Evolutionary conservation across 345 rosid genomes (phyloP).

Genomic region (Combretum micranthum): DNA sequence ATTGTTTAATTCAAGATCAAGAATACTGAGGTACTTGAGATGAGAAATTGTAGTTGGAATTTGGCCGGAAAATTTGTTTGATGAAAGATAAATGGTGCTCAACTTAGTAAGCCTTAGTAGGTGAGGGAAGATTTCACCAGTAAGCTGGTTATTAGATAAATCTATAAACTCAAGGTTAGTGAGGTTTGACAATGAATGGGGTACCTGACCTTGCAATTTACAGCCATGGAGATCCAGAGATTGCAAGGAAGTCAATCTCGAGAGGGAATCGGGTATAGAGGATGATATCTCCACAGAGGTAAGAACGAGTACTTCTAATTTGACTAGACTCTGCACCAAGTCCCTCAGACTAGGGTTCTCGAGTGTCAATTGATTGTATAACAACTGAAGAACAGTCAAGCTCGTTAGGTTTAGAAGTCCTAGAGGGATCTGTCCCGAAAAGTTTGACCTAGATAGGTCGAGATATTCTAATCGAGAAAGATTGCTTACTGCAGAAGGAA

Average conservation of each 20-base stretch:
- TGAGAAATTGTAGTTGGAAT: no score
- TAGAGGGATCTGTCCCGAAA: slow-evolving; percentile 8
- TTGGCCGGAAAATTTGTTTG: no score
- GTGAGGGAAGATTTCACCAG: no score
- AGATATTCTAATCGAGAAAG: slow-evolving; percentile 8
- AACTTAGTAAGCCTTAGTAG: no score
- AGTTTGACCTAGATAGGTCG: slow-evolving; percentile 7
- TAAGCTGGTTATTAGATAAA: no score
- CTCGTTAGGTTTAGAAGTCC: slow-evolving; percentile 2
- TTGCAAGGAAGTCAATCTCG: slow-evolving; percentile 1
- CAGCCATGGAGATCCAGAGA: background rate
- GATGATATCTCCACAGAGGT: background rate
- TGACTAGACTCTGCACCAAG: no score
- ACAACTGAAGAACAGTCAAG: slow-evolving; percentile 7
- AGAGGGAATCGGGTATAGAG: background rate
- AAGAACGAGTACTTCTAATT: slow-evolving; percentile 2
- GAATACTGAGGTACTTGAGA: no score
- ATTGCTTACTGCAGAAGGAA: slow-evolving; percentile 6
- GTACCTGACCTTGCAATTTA: background rate
- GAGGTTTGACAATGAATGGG: no score
- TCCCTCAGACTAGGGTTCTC: background rate
- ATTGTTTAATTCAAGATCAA: no score
- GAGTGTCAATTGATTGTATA: background rate
- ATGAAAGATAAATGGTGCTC: no score
- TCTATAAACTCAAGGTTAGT: no score